These are phyloP conservation scores for Vachellia pachyceras DNA, from an alignment of 306 rosid genomes.

Conservation along the genomic window DNA sequence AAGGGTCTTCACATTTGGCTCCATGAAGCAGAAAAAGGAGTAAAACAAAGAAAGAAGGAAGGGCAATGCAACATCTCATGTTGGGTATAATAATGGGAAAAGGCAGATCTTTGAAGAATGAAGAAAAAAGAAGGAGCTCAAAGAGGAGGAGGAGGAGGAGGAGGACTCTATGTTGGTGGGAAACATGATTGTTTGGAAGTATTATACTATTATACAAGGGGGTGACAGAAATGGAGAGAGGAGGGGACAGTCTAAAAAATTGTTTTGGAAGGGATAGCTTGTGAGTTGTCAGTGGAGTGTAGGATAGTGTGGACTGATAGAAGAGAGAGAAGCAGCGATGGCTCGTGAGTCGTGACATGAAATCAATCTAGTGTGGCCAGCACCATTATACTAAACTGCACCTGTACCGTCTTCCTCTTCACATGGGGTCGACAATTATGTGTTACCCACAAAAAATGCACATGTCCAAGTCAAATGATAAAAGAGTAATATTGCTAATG, in stretches of 20 bases:
- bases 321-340: neutral
- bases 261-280: constrained; percentile 1
- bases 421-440: too few relatives aligned
- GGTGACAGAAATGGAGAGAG: neutral
- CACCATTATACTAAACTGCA: neutral
- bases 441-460: too few relatives aligned
- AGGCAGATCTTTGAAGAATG: constrained; percentile 28
- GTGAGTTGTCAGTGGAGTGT: constrained; percentile 13
- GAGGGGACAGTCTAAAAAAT: neutral
- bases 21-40: constrained; percentile 27
- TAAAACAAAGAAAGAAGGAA: constrained; percentile 41
- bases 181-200: neutral
- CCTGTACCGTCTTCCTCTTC: neutral
- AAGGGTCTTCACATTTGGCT: constrained; percentile 78
- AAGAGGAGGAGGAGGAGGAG: neutral
- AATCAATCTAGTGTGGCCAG: neutral
- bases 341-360: constrained; percentile 20
- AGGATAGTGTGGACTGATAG: neutral
- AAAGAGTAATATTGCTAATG: too few relatives aligned
- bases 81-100: constrained; percentile 25
- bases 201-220: neutral
- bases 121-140: neutral
- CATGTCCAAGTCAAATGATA: too few relatives aligned
- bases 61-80: constrained; percentile 40
- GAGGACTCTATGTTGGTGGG: neutral